Evolutionary conservation across 2,329 filamentous ascomycete genomes (phyloP), one percentile per base, ranked within the genome.

Genomic region (Gaeumannomyces sp.): DNA sequence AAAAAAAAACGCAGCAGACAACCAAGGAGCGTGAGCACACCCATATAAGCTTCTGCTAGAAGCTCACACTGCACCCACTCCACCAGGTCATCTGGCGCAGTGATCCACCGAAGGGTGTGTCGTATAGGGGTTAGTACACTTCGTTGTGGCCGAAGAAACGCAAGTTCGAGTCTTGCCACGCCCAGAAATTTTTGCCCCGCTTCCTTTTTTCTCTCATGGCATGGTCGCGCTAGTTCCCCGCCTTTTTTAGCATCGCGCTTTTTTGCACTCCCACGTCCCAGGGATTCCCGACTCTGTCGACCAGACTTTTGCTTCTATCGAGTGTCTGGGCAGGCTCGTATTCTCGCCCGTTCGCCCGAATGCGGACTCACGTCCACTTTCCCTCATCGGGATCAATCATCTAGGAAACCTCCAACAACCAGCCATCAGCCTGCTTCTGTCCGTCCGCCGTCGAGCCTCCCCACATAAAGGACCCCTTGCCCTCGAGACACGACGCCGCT

Each of bases 401-500:
- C 29, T 63, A 63, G 5, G 33, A 38, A 57, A 74, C 53, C 62
- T 68, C 70, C 58, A 79, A 68, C 19, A 78, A 65, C 77, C 78
- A 79, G 2, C 78, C 78, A 66, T 79, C 76, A 1, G 72, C 74
- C 61, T 78, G 74, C 22, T 67, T 71, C 60, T 75, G 75, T 2
- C 80, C 79, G 53, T 77, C 72, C 0, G 73, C 75, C 68, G 79
- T 79, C 4, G 78, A 66, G 0, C 83, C 83, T n/a, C 83, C 83
- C 83, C 83, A 85, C 16, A 83, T 68, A 3, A 85, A 73, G 8
- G 82, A 76, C 19, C 75, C 80, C 62, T 77, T 79, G 4, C 78
- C 81, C 67, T 80, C 79, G 4, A 80, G 73, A 62, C 81, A 79
- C 0, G 77, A 73, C 68, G 66, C 74, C 66, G 73, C 81, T 60